Conservation (phyloP, 2,329 filamentous ascomycete genomes). For the Talaromyces sp. region DNA sequence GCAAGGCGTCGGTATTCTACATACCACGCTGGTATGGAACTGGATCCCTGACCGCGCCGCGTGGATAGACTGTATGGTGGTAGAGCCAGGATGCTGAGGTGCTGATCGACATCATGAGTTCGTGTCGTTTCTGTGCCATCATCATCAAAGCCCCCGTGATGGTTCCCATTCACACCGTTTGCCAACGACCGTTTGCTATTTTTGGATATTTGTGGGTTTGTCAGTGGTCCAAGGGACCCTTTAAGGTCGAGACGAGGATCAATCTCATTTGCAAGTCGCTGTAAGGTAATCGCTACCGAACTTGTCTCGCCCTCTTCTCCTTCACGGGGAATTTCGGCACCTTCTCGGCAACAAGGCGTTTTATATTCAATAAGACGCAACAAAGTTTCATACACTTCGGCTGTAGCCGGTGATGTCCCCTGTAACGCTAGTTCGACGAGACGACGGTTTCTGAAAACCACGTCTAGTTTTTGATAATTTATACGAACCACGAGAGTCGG, state of each 20-base stretch:
- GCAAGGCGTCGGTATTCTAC: conserved; percentile 75
- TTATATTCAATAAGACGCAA: conserved; percentile 66
- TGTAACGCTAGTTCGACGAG: conserved; percentile 69
- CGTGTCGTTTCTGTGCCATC: conserved; percentile 18
- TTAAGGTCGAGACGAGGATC: conserved; percentile 35
- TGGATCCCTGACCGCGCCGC: conserved; percentile 41
- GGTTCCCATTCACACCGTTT: conserved; percentile 32
- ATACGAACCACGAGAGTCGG: conserved; percentile 68
- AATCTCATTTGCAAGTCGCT: conserved; percentile 33
- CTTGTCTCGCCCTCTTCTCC: conserved; percentile 39
- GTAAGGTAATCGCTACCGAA: conserved; percentile 32
- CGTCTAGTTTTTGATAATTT: conserved; percentile 78
- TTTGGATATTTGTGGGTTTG: conserved; percentile 21
- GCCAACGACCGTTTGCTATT: conserved; percentile 31
- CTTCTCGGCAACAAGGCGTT: conserved; percentile 58
- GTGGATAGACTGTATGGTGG: conserved; percentile 36
- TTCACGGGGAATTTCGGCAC: conserved; percentile 34
- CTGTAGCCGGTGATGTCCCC: conserved; percentile 66
- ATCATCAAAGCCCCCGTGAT: conserved; percentile 40
- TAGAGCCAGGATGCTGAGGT: conserved; percentile 47
- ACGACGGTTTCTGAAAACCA: conserved; percentile 73
- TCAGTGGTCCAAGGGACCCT: conserved; percentile 27
- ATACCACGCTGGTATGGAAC: conserved; percentile 68
- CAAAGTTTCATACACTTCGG: conserved; percentile 70
- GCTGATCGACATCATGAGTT: conserved; percentile 33